Percentiles rank a stretch among this genome's conserved stretches.
Evolutionary conservation across 2,329 filamentous ascomycete genomes (phyloP).

Genomic region (Penicillium hordei): DNA sequence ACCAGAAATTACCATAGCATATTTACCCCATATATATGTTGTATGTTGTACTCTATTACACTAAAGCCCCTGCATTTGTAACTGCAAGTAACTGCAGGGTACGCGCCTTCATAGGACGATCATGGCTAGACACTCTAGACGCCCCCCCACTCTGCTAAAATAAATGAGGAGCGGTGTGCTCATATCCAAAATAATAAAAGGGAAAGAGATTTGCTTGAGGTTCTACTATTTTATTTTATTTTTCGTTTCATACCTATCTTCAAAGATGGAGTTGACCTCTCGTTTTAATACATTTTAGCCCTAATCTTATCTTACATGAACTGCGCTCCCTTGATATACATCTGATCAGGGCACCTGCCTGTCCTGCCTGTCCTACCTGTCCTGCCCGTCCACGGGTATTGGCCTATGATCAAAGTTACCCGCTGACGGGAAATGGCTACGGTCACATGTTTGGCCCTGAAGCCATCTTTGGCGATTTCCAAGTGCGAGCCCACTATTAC

Average conservation of each 20-base stretch:
- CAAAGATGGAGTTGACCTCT: slow-evolving; percentile 15
- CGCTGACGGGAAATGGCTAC: slow-evolving; percentile 19
- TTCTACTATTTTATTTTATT: neutral
- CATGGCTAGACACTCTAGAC: slow-evolving; percentile 9
- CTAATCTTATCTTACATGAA: slow-evolving; percentile 18
- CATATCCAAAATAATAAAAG: neutral
- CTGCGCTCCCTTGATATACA: neutral
- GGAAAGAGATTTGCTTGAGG: neutral
- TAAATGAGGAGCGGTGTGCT: slow-evolving; percentile 18
- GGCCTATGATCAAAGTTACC: slow-evolving; percentile 1
- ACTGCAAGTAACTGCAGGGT: slow-evolving; percentile 12
- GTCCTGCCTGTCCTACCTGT: too few species aligned
- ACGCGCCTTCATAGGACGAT: slow-evolving; percentile 6
- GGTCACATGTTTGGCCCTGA: slow-evolving; percentile 32
- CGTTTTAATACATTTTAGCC: slow-evolving; percentile 9
- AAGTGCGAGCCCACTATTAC: slow-evolving; percentile 17
- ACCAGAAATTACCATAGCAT: neutral
- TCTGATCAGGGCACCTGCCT: slow-evolving; percentile 5
- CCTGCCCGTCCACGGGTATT: neutral
- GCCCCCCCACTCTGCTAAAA: slow-evolving; percentile 13
- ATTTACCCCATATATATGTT: neutral
- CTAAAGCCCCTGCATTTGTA: slow-evolving; percentile 17
- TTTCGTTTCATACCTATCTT: slow-evolving; percentile 3
- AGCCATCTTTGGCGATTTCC: slow-evolving; percentile 10
- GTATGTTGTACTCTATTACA: too few species aligned